A percentile compares a stretch with the other conserved stretches of the same genome.
Conservation (phyloP, 495 filamentous ascomycete species). For the Acidiella bohemica region DNA sequence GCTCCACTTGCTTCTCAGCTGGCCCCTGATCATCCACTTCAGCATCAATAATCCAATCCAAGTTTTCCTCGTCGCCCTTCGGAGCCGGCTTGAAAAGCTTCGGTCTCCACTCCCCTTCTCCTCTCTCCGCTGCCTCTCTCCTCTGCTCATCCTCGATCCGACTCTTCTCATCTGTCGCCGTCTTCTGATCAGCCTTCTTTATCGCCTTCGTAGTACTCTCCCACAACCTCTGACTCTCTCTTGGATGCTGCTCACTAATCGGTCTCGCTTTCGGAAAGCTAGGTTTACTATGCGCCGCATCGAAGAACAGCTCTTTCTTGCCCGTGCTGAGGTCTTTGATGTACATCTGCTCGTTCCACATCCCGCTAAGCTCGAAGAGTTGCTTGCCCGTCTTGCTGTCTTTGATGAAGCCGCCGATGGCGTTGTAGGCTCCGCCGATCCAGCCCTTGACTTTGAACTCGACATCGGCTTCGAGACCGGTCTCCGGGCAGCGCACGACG, state of each 20-base stretch:
- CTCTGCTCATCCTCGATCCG: slow-evolving; percentile 86
- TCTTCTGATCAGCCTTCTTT: slow-evolving; percentile 69
- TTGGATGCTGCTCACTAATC: slow-evolving; percentile 72
- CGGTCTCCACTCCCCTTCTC: slow-evolving; percentile 79
- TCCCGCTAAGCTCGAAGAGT: slow-evolving; percentile 77
- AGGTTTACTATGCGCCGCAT: slow-evolving; percentile 62
- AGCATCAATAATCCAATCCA: slow-evolving; percentile 93
- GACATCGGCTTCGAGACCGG: slow-evolving; percentile 74
- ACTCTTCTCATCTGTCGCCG: slow-evolving; percentile 88
- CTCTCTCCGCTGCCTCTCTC: slow-evolving; percentile 71
- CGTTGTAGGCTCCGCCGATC: slow-evolving; percentile 91
- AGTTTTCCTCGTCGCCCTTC: slow-evolving; percentile 71
- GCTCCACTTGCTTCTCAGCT: slow-evolving; percentile 60
- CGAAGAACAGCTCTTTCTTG: slow-evolving; percentile 78
- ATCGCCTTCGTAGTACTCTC: slow-evolving; percentile 64
- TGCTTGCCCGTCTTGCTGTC: slow-evolving; percentile 74
- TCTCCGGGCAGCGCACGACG: slow-evolving; percentile 82
- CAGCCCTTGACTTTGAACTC: slow-evolving; percentile 99
- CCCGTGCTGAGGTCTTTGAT: slow-evolving; percentile 72
- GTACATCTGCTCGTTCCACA: slow-evolving; percentile 91
- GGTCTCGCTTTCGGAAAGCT: slow-evolving; percentile 64
- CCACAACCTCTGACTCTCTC: slow-evolving; percentile 87
- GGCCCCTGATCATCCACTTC: slow-evolving; percentile 50
- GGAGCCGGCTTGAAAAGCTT: slow-evolving; percentile 62
- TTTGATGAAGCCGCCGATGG: slow-evolving; percentile 84